A percentile compares a stretch with the other conserved stretches of the same genome.
Conservation (phyloP, 345 rosid genomes). For the Combretum micranthum region DNA sequence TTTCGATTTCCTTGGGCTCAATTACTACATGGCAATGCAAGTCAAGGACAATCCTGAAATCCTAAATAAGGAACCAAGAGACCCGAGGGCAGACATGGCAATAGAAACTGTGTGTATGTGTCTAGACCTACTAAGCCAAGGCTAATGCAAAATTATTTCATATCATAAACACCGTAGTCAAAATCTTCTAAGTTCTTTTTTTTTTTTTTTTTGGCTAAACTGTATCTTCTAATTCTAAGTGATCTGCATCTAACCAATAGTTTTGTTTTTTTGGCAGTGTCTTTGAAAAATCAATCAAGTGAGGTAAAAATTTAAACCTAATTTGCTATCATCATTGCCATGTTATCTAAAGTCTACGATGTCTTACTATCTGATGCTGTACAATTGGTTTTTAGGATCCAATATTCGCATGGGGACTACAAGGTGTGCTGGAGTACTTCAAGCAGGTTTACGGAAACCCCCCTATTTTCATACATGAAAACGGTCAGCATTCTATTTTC, state of each 20-base stretch:
- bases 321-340: too few species aligned
- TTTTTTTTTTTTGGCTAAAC: too few species aligned
- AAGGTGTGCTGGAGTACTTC: slow-evolving; percentile 2
- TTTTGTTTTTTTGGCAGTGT: too few species aligned
- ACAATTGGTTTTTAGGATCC: not conserved
- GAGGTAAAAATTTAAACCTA: not conserved
- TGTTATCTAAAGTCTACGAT: not conserved
- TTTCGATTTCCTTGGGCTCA: slow-evolving; percentile 1
- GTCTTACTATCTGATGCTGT: not conserved
- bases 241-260: too few species aligned
- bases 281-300: too few species aligned
- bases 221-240: too few species aligned
- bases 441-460: not conserved
- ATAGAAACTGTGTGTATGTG: slow-evolving; percentile 12
- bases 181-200: too few species aligned
- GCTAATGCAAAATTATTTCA: too few species aligned
- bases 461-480: not conserved
- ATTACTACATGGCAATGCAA: not conserved
- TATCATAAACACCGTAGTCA: too few species aligned
- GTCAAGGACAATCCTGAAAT: not conserved
- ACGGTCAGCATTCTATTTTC: not conserved
- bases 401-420: not conserved
- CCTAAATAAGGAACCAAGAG: slow-evolving; percentile 13
- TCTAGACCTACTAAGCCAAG: too few species aligned
- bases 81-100: slow-evolving; percentile 17